Conservation (phyloP, 2,329 filamentous ascomycete species). For the Aspergillus fijiensis region DNA sequence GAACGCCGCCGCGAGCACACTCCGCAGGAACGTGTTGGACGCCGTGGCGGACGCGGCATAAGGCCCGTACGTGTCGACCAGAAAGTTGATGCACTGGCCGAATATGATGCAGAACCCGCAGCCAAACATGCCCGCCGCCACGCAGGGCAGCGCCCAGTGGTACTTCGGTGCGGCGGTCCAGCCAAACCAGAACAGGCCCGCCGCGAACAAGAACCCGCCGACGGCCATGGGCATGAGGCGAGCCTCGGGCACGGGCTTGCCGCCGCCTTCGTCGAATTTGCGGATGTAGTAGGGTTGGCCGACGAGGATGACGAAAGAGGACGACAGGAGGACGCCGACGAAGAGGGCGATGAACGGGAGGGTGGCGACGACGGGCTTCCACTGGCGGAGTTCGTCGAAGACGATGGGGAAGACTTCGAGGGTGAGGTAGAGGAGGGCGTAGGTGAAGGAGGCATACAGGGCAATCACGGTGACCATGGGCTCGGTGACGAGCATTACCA, state of each 20-base stretch:
- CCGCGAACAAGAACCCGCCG: slow-evolving; percentile 45
- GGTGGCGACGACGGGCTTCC: slow-evolving; percentile 53
- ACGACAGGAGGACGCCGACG: slow-evolving; percentile 57
- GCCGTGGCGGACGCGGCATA: slow-evolving; percentile 43
- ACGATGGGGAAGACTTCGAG: slow-evolving; percentile 63
- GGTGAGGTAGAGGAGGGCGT: slow-evolving; percentile 29
- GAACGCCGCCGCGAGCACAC: slow-evolving; percentile 45
- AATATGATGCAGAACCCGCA: slow-evolving; percentile 78
- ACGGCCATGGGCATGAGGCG: slow-evolving; percentile 49
- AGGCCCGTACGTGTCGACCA: slow-evolving; percentile 60
- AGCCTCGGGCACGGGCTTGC: slow-evolving; percentile 18
- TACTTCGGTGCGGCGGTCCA: slow-evolving; percentile 61
- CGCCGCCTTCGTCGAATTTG: slow-evolving; percentile 15
- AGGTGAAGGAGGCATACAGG: slow-evolving; percentile 29
- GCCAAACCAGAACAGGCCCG: slow-evolving; percentile 38
- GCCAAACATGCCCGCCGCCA: slow-evolving; percentile 59
- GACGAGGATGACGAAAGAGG: slow-evolving; percentile 51
- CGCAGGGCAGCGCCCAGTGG: slow-evolving; percentile 56
- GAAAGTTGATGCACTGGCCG: slow-evolving; percentile 71
- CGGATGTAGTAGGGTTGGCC: slow-evolving; percentile 38
- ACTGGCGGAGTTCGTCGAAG: slow-evolving; percentile 60
- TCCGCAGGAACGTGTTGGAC: slow-evolving; percentile 47
- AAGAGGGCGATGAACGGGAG: slow-evolving; percentile 64
- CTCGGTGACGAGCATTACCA: slow-evolving; percentile 20
- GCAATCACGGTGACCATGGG: slow-evolving; percentile 24